These are phyloP conservation scores for Komagataella pseudopastoris DNA, from an alignment of 805 yeast species.

Conservation along the genomic window DNA sequence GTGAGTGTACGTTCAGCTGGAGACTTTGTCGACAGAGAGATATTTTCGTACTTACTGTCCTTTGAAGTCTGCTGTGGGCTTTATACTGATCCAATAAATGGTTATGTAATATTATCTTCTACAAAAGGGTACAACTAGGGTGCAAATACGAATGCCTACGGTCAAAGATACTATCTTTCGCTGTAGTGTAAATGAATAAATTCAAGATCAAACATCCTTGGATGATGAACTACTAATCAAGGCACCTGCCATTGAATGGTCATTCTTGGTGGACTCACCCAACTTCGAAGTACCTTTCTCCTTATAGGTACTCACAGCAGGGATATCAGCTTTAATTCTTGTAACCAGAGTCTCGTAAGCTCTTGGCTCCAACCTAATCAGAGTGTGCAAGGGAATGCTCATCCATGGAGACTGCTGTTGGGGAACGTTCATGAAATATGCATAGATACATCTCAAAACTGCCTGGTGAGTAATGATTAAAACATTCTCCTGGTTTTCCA, in stretches of 20 bases:
- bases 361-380: constrained; percentile 89
- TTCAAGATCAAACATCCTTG: not conserved
- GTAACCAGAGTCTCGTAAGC: constrained; percentile 85
- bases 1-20: not conserved
- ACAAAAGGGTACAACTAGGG: not conserved
- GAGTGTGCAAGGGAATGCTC: constrained; percentile 93
- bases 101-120: not conserved
- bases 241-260: constrained; percentile 31
- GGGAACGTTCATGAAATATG: constrained; percentile 96
- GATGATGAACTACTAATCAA: constrained; percentile 19
- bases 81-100: too few species aligned
- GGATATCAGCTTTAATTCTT: constrained; percentile 87
- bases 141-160: not conserved
- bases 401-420: constrained; percentile 98
- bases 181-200: not conserved
- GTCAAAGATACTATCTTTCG: not conserved
- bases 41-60: too few species aligned
- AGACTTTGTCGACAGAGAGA: too few species aligned
- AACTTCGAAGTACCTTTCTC: constrained; percentile 78
- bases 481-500: constrained; percentile 93
- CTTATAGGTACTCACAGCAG: constrained; percentile 94
- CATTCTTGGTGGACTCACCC: constrained; percentile 31
- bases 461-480: constrained; percentile 97
- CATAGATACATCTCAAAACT: constrained; percentile 89
- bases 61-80: too few species aligned